A percentile compares a stretch with the other conserved stretches of the same genome.
Conservation (phyloP, 73 alveolate species). For the Paramecium tetraurelia region DNA sequence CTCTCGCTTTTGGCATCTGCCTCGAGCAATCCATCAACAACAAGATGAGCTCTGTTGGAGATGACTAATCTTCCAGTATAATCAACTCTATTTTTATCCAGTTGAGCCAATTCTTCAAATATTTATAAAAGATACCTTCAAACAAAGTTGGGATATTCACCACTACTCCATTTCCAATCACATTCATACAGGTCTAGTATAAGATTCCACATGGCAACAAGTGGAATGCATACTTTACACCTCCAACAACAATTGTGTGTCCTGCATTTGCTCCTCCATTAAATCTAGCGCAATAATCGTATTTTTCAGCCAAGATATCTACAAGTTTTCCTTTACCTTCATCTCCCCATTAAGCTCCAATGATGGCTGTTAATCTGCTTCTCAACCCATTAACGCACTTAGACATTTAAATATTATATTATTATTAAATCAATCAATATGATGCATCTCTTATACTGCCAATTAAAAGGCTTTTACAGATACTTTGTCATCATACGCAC, state of each 20-base stretch:
- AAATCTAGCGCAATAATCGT: slow-evolving; percentile 77
- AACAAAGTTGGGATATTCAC: slow-evolving; percentile 74
- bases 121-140: not conserved
- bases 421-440: slow-evolving; percentile 3
- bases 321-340: slow-evolving; percentile 98
- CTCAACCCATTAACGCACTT: slow-evolving; percentile 60
- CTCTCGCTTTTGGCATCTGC: slow-evolving; percentile 63
- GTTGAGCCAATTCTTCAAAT: slow-evolving; percentile 71
- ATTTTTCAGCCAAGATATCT: slow-evolving; percentile 90
- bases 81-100: slow-evolving; percentile 74
- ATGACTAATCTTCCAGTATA: slow-evolving; percentile 70
- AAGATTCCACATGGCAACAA: slow-evolving; percentile 96
- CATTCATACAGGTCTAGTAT: slow-evolving; percentile 75
- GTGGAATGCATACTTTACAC: slow-evolving; percentile 93
- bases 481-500: slow-evolving; percentile 31
- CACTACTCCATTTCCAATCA: slow-evolving; percentile 97
- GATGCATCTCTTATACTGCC: slow-evolving; percentile 37
- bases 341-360: slow-evolving; percentile 98
- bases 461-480: slow-evolving; percentile 37
- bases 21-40: slow-evolving; percentile 55
- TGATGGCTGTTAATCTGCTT: slow-evolving; percentile 75
- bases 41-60: slow-evolving; percentile 87
- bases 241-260: slow-evolving; percentile 90
- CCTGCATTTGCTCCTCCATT: slow-evolving; percentile 99
- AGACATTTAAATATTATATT: slow-evolving; percentile 22